These are phyloP conservation scores for Mycogone perniciosa DNA, from an alignment of 2,329 filamentous ascomycete genomes.

Conservation along the genomic window DNA sequence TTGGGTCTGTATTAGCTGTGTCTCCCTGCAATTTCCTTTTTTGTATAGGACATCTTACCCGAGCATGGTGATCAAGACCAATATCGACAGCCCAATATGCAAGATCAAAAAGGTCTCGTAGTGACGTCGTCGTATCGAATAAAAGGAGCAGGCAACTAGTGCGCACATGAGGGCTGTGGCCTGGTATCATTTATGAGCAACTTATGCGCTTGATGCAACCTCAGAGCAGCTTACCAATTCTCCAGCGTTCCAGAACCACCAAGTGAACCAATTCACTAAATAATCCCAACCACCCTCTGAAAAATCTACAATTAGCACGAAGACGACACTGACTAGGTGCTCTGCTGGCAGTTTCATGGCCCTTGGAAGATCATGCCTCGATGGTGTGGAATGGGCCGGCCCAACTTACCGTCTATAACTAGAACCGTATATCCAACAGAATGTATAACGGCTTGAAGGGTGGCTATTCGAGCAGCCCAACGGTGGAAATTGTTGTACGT, in stretches of 20 bases:
- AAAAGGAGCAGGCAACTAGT: conserved; percentile 41
- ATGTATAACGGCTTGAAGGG: conserved; percentile 56
- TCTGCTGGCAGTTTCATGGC: too few species aligned
- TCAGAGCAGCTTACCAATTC: conserved; percentile 33
- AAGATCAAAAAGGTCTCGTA: conserved; percentile 46
- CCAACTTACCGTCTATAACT: conserved; percentile 29
- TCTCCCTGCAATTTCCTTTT: neutral
- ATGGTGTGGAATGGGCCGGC: too few species aligned
- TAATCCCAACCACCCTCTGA: conserved; percentile 33
- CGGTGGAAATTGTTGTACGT: conserved; percentile 64
- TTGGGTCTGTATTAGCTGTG: neutral
- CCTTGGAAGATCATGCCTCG: too few species aligned
- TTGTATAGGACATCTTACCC: conserved; percentile 32
- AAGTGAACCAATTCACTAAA: conserved; percentile 32
- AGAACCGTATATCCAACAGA: conserved; percentile 52
- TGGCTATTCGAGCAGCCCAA: conserved; percentile 57
- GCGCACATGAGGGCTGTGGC: conserved; percentile 41
- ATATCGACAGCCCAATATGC: conserved; percentile 46
- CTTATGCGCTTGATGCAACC: fast-evolving
- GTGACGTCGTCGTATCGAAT: conserved; percentile 43
- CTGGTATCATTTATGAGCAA: conserved; percentile 17
- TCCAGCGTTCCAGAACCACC: conserved; percentile 46
- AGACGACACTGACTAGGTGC: too few species aligned
- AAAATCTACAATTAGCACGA: neutral
- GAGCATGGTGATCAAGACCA: conserved; percentile 45